Evolutionary conservation across 805 yeast species (phyloP).

Genomic region (Myxozyma vanderwaltii): DNA sequence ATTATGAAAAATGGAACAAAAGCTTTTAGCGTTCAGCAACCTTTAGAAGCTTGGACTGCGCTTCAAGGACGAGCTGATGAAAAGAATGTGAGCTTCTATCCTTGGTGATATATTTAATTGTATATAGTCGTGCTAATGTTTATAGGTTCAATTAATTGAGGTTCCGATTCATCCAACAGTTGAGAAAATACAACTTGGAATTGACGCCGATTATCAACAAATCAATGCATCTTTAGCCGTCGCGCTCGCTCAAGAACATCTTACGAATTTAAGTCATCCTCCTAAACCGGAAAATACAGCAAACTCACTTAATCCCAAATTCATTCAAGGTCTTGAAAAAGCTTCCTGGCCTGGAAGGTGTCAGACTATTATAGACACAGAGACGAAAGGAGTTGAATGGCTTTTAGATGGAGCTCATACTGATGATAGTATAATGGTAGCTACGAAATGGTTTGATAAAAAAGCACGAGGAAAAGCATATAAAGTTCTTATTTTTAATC

Average conservation of each 20-base stretch:
- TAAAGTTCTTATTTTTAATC: constrained; percentile 77
- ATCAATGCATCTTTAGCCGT: constrained; percentile 88
- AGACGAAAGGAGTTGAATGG: constrained; percentile 63
- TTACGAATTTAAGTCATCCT: constrained; percentile 49
- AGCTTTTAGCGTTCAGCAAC: constrained; percentile 70
- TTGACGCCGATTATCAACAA: constrained; percentile 81
- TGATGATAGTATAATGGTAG: constrained; percentile 78
- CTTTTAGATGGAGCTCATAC: constrained; percentile 96
- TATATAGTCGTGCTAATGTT: neutral
- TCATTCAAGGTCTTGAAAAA: constrained; percentile 56
- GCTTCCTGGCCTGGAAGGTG: constrained; percentile 97
- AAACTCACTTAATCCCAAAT: constrained; percentile 33
- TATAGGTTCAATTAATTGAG: constrained; percentile 41
- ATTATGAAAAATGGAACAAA: constrained; percentile 71
- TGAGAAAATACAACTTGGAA: constrained; percentile 53
- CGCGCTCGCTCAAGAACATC: constrained; percentile 63
- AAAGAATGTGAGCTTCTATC: constrained; percentile 51
- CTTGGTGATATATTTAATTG: neutral
- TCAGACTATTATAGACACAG: constrained; percentile 51
- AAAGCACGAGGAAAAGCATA: constrained; percentile 34
- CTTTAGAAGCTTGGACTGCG: constrained; percentile 48
- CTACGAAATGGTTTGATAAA: constrained; percentile 71
- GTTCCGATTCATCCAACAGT: constrained; percentile 45
- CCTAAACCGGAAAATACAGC: neutral
- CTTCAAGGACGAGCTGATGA: constrained; percentile 71